Base-by-base conservation (phyloP, 1,139 yeast species). In the Pichia sp. region DNA sequence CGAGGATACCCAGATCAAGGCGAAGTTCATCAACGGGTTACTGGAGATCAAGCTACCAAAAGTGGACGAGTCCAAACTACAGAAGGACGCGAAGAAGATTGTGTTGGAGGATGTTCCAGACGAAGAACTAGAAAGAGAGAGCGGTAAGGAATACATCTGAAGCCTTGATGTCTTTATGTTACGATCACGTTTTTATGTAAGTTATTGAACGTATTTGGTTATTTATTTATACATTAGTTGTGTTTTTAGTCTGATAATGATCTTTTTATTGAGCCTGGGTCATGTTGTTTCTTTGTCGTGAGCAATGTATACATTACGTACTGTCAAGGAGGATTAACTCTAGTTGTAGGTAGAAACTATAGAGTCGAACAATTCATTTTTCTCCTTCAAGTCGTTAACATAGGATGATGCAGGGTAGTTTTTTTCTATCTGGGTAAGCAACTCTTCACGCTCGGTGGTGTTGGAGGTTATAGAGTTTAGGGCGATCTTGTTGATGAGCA, bases 401-500 rank as follows among this genome's bases (percentile, higher is more conserved):
- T 67, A 67, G 5, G 51, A 67, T 53, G 74, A 72, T 19, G 75
- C 73, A 45, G 80, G 78, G 54, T 76, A 75, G 5, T 73, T 56
- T 10, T 64, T 58, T 45, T 68, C 66, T 54, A 84, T 72, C 61
- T 80, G 73, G 10, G 62, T 61, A 59, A 79, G 69, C 59, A 82
- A 72, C 10, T 70, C 32, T 1, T 40, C 50, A 41, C 57, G 55
- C 11, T 60, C 57, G 31, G 15, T 40, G 1, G 54, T 49, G 41
- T 63, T 74, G 15, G 80, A 81, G 60, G 76, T 71, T 62, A 81
- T 71, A 55, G 78, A 75, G 57, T 78, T 76, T 54, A 75, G 75
- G 1, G 85, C 73, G 55, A 84, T 77, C 65, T 77, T 73, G 66
- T 79, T 79, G 52, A 85, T 83, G 51, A 82, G 62, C 49, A 79